Percentiles rank a stretch among this genome's conserved stretches.
Evolutionary conservation across 1,139 yeast species (phyloP).

Genomic region (Zygosaccharomyces sapae): DNA sequence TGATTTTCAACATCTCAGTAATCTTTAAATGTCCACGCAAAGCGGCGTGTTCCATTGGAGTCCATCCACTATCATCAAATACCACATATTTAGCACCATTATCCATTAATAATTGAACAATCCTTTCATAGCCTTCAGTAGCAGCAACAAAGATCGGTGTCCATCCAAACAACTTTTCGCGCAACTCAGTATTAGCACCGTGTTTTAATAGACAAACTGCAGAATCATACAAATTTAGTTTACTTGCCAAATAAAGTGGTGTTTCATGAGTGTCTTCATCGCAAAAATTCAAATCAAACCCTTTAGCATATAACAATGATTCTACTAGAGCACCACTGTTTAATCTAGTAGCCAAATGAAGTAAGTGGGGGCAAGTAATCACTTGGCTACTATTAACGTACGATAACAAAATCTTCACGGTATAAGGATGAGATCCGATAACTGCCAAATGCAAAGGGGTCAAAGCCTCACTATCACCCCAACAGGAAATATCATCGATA

Average conservation of each 20-base stretch:
- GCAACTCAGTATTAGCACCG: slow-evolving; percentile 70
- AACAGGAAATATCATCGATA: slow-evolving; percentile 53
- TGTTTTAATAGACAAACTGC: slow-evolving; percentile 53
- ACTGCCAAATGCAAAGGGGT: slow-evolving; percentile 81
- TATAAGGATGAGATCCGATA: slow-evolving; percentile 75
- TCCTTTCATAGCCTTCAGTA: slow-evolving; percentile 66
- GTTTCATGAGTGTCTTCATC: slow-evolving; percentile 71
- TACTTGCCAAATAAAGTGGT: slow-evolving; percentile 74
- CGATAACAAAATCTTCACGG: slow-evolving; percentile 57
- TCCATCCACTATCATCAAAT: slow-evolving; percentile 89
- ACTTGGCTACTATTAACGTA: slow-evolving; percentile 40
- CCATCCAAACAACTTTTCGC: slow-evolving; percentile 86
- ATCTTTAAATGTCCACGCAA: slow-evolving; percentile 79
- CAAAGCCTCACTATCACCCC: slow-evolving; percentile 82
- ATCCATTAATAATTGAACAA: slow-evolving; percentile 53
- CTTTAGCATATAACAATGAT: slow-evolving; percentile 51
- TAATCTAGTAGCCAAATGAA: slow-evolving; percentile 68
- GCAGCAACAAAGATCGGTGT: slow-evolving; percentile 91
- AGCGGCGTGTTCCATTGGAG: slow-evolving; percentile 94
- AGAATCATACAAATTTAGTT: slow-evolving; percentile 52
- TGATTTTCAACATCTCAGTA: slow-evolving; percentile 57
- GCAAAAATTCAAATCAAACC: slow-evolving; percentile 60
- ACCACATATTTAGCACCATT: slow-evolving; percentile 52
- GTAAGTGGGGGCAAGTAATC: slow-evolving; percentile 48
- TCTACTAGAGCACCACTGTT: slow-evolving; percentile 56